Evolutionary conservation across 1,139 yeast genomes (phyloP).

Genomic region (Suhomyces choctaworum): DNA sequence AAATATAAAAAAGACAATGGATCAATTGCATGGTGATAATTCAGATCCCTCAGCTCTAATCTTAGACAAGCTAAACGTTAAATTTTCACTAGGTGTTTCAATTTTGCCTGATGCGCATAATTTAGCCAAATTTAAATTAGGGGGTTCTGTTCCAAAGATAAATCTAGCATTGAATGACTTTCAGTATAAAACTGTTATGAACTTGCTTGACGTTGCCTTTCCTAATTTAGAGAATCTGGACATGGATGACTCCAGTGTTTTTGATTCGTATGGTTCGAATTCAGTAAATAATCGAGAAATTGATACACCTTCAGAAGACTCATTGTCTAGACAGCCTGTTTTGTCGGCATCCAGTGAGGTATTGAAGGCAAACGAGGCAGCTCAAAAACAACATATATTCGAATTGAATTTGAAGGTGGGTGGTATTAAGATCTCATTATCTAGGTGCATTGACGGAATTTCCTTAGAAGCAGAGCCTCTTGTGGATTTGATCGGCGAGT

Average conservation of each 20-base stretch:
- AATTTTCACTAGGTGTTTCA: slow-evolving; percentile 73
- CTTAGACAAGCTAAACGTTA: slow-evolving; percentile 73
- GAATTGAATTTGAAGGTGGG: slow-evolving; percentile 74
- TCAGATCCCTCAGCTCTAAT: slow-evolving; percentile 51
- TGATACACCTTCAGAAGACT: not conserved
- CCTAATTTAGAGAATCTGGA: slow-evolving; percentile 54
- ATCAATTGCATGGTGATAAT: slow-evolving; percentile 55
- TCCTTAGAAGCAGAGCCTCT: slow-evolving; percentile 66
- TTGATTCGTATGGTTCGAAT: slow-evolving; percentile 34
- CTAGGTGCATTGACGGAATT: slow-evolving; percentile 63
- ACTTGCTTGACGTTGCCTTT: slow-evolving; percentile 65
- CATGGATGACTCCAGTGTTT: slow-evolving; percentile 33
- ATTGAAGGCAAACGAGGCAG: slow-evolving; percentile 6
- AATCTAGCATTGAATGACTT: slow-evolving; percentile 77
- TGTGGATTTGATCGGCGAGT: slow-evolving; percentile 71
- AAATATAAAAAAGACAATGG: slow-evolving; percentile 72
- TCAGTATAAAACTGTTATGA: slow-evolving; percentile 86
- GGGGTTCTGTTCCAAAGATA: slow-evolving; percentile 80
- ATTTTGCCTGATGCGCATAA: slow-evolving; percentile 79
- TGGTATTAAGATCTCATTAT: slow-evolving; percentile 59
- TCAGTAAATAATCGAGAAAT: not conserved
- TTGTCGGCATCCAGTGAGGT: not conserved
- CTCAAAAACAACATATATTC: slow-evolving; percentile 55
- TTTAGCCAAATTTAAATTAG: slow-evolving; percentile 68
- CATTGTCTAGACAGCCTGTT: not conserved